Base-by-base conservation (phyloP, 306 rosid genomes). In the Canavalia ensiformis region DNA sequence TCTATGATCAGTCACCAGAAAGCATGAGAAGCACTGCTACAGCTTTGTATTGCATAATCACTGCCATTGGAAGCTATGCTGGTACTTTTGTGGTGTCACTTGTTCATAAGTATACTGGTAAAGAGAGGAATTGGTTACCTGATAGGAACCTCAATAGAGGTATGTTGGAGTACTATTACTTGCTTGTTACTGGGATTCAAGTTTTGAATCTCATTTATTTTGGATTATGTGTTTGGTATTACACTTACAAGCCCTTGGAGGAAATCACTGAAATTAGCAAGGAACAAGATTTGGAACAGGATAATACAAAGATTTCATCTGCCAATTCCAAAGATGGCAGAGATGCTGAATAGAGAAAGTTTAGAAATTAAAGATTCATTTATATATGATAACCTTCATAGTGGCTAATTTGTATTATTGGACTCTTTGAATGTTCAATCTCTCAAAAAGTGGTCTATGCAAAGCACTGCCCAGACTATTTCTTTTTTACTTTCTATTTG, bases 1-100 rank as follows among this genome's bases (percentile, higher is more conserved):
- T 90, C 10, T 92, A 86, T 54, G 94, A 92, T 56, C 97, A 92
- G 28, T 78, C 98, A 7, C 97, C 97, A 3, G 95, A 94, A 66
- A 88, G 98, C 68, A 85, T 89, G 93, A 76, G 94, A 71, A 92
- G 95, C 71, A 90, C 80, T 4, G 95, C 97, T 4, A 79, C 89
- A 0, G 95, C 97, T 0, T 74, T 94, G 2, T 88, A 81, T 25
- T 88, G 91, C 88, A 41, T 94, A 28, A 75, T 89, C 0, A 87
- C 84, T 2, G 88, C 95, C 0, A 52, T 86, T 1, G 97, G 95
- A n/a, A 88, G 81, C 41, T 92, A 90, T 34, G 2, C 52, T 0
- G 97, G 95, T 7, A 89, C 95, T 2, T 11, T 89, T 35, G 62
- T 92, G 33, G 98, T 90, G 7, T 46, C 90, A 25, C 64, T 92